Conservation (phyloP, 2,329 filamentous ascomycete species). For the Pseudogymnoascus sp. region DNA sequence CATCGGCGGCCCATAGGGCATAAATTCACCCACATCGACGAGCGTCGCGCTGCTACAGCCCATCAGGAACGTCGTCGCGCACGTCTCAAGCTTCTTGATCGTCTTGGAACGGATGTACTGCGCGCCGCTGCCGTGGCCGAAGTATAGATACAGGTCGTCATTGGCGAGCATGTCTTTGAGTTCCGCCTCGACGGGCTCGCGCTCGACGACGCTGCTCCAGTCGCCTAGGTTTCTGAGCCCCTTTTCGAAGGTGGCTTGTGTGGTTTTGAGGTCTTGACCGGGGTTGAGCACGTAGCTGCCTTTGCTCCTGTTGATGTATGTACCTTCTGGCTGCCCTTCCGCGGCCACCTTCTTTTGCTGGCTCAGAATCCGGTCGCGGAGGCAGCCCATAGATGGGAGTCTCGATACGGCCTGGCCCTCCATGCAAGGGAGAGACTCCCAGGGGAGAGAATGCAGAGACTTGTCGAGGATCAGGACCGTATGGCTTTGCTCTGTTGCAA, state of each 20-base stretch:
- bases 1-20: conserved; percentile 82
- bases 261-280: conserved; percentile 71
- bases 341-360: conserved; percentile 17
- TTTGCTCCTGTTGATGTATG: conserved; percentile 46
- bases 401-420: conserved; percentile 72
- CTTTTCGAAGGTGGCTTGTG: conserved; percentile 65
- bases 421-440: conserved; percentile 90
- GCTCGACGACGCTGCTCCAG: conserved; percentile 65
- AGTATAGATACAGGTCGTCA: conserved; percentile 77
- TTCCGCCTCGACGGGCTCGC: conserved; percentile 66
- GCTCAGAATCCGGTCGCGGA: conserved; percentile 63
- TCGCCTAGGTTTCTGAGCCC: conserved; percentile 55
- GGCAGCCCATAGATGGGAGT: conserved; percentile 75
- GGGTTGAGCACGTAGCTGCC: conserved; percentile 87
- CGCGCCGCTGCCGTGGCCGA: conserved; percentile 89
- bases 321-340: conserved; percentile 32
- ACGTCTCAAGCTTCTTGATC: conserved; percentile 69
- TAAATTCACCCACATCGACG: conserved; percentile 75
- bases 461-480: conserved; percentile 90
- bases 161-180: conserved; percentile 61
- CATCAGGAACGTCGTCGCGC: conserved; percentile 82
- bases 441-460: conserved; percentile 81
- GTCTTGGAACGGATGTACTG: conserved; percentile 87
- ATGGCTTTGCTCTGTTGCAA: conserved; percentile 46
- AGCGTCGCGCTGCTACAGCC: conserved; percentile 84